Evolutionary conservation across 1,284 basidiomycete genomes (phyloP).

Genomic region (Trametes versicolor): DNA sequence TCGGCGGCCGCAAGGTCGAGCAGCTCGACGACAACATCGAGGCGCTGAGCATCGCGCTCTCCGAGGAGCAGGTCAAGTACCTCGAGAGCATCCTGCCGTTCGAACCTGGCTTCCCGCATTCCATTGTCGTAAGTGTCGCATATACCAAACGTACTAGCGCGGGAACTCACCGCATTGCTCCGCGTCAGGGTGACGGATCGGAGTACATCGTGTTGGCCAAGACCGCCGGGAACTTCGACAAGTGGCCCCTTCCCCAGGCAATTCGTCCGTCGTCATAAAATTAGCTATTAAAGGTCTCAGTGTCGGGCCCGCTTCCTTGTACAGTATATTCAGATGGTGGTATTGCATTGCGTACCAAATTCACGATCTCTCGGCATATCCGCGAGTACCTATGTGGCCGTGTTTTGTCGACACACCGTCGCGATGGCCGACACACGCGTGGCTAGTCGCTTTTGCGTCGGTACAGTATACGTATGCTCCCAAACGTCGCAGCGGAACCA

Average conservation of each 20-base stretch:
- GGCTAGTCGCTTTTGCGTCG: no score
- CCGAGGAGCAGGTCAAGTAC: conserved; percentile 52
- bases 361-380: neutral
- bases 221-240: conserved; percentile 27
- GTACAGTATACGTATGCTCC: no score
- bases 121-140: conserved; percentile 49
- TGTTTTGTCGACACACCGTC: no score
- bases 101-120: conserved; percentile 54
- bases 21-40: conserved; percentile 59
- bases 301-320: neutral
- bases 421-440: no score
- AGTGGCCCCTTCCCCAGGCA: conserved; percentile 29
- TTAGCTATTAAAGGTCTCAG: neutral
- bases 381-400: no score
- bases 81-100: conserved; percentile 54
- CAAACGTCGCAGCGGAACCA: no score
- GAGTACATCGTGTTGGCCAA: conserved; percentile 15
- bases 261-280: conserved; percentile 22
- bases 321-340: neutral
- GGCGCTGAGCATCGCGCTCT: conserved; percentile 55
- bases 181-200: conserved; percentile 27
- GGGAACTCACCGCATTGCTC: neutral
- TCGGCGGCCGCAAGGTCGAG: conserved; percentile 61
- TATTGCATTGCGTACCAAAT: neutral
- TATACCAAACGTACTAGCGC: neutral